Evolutionary conservation across 805 yeast genomes (phyloP), one percentile per base, ranked within the genome.

Genomic region (Ogataea populi-albae): DNA sequence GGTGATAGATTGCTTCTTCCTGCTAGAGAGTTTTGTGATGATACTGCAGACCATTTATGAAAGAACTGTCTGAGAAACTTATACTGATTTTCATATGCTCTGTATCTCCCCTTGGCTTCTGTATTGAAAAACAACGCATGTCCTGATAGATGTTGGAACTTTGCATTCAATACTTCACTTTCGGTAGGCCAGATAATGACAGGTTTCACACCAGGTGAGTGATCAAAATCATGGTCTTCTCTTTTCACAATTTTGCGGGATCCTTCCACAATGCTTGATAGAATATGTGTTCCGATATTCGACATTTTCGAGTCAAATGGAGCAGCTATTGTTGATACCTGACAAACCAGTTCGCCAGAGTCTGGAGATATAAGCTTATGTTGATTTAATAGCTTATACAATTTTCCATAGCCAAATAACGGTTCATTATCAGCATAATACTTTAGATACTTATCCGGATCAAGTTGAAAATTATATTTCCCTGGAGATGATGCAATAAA

Each of bases 401-500:
- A 54, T 35, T 63, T 71, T 1, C 71, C 76, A 38, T 69, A 74
- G 1, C 81, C 81, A 41, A 63, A 73, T 3, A 59, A 17, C 4
- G 45, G 38, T 1, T 17, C 11, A 14, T 32, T 28, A 2, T 46
- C 24, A 20, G 25, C 15, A 7, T n/a, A 14, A 24, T 42, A 19
- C 9, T 18, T 23, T n/a, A 24, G 23, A 6, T 21, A 17, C 11
- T 11, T 17, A 11, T 18, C 32, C n/a, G 48, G 50, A 24, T 42
- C 39, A n/a, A 43, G 25, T 4, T 37, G 21, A 21, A 56, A 42
- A 12, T 27, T 23, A 34, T 62, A 57, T 0, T 44, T 44, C 1
- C 78, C 74, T 0, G 86, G 83, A 0, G 71, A 60, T 1, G 86
- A 77, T 3, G 73, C 75, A 6, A 81, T 50, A 30, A 80, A 69